Conservation (phyloP, 306 rosid species). For the Dalbergia oliveri region DNA sequence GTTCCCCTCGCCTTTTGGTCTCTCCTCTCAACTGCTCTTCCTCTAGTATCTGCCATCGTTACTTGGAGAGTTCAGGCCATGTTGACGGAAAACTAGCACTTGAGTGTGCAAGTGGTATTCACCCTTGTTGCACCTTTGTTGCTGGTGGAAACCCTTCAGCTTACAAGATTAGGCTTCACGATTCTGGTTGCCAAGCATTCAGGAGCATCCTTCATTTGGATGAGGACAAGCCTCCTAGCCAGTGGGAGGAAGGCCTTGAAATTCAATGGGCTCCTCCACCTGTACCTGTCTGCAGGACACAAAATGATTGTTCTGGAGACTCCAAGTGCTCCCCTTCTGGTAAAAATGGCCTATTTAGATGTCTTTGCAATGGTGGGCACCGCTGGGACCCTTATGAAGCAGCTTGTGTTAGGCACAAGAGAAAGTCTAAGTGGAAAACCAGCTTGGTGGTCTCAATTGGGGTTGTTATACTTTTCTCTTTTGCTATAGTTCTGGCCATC, state of each 20-base stretch:
- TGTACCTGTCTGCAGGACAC: conserved; percentile 78
- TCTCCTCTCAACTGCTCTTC: conserved; percentile 93
- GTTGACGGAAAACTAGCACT: conserved; percentile 56
- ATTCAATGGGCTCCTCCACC: conserved; percentile 85
- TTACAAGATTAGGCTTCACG: conserved; percentile 87
- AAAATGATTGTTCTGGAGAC: conserved; percentile 65
- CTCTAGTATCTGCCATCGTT: conserved; percentile 83
- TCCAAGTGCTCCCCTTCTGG: conserved; percentile 62
- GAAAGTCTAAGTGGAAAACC: conserved; percentile 52
- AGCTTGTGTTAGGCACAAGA: conserved; percentile 62
- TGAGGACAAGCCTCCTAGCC: conserved; percentile 60
- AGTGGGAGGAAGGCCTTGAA: conserved; percentile 93
- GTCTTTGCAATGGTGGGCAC: conserved; percentile 72
- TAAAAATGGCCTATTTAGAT: conserved; percentile 48
- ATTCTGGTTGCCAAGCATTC: conserved; percentile 88
- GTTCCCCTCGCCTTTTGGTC: conserved; percentile 86
- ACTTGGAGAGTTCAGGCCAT: conserved; percentile 75
- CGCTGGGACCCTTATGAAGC: conserved; percentile 72
- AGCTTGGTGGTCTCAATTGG: conserved; percentile 57
- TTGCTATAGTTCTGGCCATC: conserved; percentile 54
- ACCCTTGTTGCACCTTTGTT: conserved; percentile 87
- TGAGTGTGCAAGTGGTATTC: conserved; percentile 68
- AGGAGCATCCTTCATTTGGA: conserved; percentile 83
- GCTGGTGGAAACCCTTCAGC: conserved; percentile 93
- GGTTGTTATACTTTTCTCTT: conserved; percentile 55